Evolutionary conservation across 2,329 filamentous ascomycete species (phyloP).

Genomic region (Leptodontidium sp.): DNA sequence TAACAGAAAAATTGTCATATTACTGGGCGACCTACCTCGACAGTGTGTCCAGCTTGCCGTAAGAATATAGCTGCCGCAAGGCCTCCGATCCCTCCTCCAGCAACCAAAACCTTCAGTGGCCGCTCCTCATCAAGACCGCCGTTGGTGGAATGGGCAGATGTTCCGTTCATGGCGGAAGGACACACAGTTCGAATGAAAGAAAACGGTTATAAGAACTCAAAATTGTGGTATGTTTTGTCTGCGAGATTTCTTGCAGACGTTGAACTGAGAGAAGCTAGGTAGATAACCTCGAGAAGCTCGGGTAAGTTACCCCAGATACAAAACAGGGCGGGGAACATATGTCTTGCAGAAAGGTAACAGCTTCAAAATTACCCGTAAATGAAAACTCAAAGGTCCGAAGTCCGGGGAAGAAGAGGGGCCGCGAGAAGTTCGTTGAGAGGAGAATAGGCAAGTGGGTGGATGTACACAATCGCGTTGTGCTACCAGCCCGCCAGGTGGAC

Average conservation of each 20-base stretch:
- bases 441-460: too few species aligned
- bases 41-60: slow-evolving; percentile 30
- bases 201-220: neutral
- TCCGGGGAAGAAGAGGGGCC: neutral
- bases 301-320: slow-evolving; percentile 2
- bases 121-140: neutral
- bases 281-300: neutral
- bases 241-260: neutral
- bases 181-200: neutral
- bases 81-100: slow-evolving; percentile 59
- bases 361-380: neutral
- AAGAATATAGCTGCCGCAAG: slow-evolving; percentile 58
- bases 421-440: neutral
- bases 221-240: neutral
- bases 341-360: neutral
- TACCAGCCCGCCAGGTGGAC: neutral
- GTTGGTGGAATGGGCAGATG: neutral
- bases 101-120: slow-evolving; percentile 31
- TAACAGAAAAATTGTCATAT: neutral
- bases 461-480: too few species aligned
- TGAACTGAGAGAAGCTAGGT: neutral
- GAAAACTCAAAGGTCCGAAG: neutral
- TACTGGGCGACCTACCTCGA: slow-evolving; percentile 25
- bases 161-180: neutral
- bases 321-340: neutral